Conservation (phyloP, 192 early-diverging fungal genomes). For the Coemansia sp. region DNA sequence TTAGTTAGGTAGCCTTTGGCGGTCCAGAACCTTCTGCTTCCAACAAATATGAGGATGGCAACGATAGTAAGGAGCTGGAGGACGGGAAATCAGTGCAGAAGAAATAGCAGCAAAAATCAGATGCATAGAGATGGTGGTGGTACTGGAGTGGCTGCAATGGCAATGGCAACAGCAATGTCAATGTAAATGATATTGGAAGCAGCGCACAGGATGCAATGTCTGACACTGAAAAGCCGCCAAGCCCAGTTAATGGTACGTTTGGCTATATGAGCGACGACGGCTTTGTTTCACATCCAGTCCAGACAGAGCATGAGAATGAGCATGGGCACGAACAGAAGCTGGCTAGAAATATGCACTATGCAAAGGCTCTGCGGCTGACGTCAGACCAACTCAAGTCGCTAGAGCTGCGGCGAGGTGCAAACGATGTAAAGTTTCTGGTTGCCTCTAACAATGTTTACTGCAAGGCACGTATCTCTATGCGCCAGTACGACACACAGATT, state of each 20-base stretch:
- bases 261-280: constrained; percentile 48
- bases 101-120: constrained; percentile 13
- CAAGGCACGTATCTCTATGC: constrained; percentile 86
- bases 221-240: neutral
- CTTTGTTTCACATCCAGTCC: constrained; percentile 15
- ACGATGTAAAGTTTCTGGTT: constrained; percentile 89
- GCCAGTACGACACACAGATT: constrained; percentile 77
- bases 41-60: neutral
- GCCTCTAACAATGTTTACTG: constrained; percentile 71
- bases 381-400: constrained; percentile 86
- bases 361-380: constrained; percentile 88
- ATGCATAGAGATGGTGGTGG: constrained; percentile 40
- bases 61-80: neutral
- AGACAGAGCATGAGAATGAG: constrained; percentile 15
- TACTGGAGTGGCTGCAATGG: neutral
- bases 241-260: constrained; percentile 10
- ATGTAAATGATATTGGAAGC: no score
- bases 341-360: constrained; percentile 53
- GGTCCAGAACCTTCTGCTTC: constrained; percentile 3
- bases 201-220: neutral
- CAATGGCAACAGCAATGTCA: neutral
- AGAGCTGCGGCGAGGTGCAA: constrained; percentile 79
- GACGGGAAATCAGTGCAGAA: neutral
- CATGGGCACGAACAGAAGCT: no score
- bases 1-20: constrained; percentile 46